These are phyloP conservation scores for Alternaria burnsii DNA, from an alignment of 2,329 filamentous ascomycete genomes.

Conservation along the genomic window DNA sequence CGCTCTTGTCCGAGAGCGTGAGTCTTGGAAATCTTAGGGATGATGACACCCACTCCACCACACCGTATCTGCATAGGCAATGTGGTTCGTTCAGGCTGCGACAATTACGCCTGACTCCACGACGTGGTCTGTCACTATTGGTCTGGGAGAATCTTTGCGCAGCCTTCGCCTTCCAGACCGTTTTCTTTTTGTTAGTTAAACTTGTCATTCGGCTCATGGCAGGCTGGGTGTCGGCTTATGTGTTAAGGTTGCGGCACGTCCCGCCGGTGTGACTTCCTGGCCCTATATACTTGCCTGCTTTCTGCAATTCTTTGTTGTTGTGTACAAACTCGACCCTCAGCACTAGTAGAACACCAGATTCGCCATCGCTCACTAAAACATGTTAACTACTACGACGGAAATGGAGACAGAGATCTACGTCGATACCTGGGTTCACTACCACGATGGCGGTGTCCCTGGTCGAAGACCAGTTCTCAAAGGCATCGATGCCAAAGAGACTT, in stretches of 20 bases:
- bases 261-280: constrained; percentile 2
- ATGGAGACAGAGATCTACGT: constrained; percentile 18
- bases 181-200: neutral
- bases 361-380: neutral
- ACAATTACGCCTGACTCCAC: constrained; percentile 1
- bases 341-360: neutral
- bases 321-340: neutral
- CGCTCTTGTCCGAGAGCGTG: constrained; percentile 17
- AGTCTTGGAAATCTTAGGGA: neutral
- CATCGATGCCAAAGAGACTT: constrained; percentile 34
- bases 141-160: neutral
- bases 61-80: neutral
- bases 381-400: constrained; percentile 22
- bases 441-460: constrained; percentile 43
- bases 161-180: neutral
- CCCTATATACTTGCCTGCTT: constrained; percentile 1
- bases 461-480: constrained; percentile 37
- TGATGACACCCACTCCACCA: constrained; percentile 4
- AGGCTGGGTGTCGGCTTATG: neutral
- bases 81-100: constrained; percentile 9
- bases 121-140: constrained; percentile 15
- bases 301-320: neutral
- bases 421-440: constrained; percentile 39
- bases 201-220: neutral
- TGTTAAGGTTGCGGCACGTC: constrained; percentile 15